A percentile compares a stretch with the other conserved stretches of the same genome.
These are phyloP conservation scores for Simmondsia chinensis DNA, from an alignment of 148 eudicot species.

Conservation along the genomic window DNA sequence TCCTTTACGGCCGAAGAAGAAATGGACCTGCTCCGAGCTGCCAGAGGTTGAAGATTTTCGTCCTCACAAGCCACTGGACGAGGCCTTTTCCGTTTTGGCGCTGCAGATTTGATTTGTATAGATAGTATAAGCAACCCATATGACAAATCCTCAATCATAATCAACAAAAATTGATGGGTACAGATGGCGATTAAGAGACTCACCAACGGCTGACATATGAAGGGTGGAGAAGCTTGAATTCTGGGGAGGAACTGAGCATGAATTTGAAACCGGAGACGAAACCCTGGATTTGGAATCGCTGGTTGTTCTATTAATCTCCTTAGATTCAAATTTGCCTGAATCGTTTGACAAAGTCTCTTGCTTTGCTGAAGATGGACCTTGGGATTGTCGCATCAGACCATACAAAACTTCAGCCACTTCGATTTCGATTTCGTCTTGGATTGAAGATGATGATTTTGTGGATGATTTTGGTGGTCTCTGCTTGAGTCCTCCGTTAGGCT, in stretches of 20 bases:
- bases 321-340: slow-evolving; percentile 30
- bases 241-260: slow-evolving; percentile 23
- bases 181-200: slow-evolving; percentile 14
- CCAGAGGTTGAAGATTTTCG: slow-evolving; percentile 23
- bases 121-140: not conserved
- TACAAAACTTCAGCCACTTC: slow-evolving; percentile 91
- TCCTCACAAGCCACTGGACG: slow-evolving; percentile 32
- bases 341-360: slow-evolving; percentile 33
- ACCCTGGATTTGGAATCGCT: slow-evolving; percentile 46
- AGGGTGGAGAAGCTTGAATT: slow-evolving; percentile 23
- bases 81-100: slow-evolving; percentile 79
- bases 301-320: slow-evolving; percentile 28
- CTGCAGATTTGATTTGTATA: slow-evolving; percentile 21
- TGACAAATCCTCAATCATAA: too few species aligned
- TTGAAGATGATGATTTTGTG: slow-evolving; percentile 47
- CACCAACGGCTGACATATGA: slow-evolving; percentile 49
- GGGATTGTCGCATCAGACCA: slow-evolving; percentile 81
- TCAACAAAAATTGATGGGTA: not conserved
- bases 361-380: slow-evolving; percentile 33
- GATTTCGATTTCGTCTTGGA: slow-evolving; percentile 86
- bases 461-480: slow-evolving; percentile 60
- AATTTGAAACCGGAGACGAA: slow-evolving; percentile 50
- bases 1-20: slow-evolving; percentile 18
- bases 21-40: slow-evolving; percentile 28
- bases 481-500: slow-evolving; percentile 49